Percentiles rank a stretch among this genome's conserved stretches.
Evolutionary conservation across 108 stramenopile species (phyloP).

Genomic region (Cylindrotheca closterium): DNA sequence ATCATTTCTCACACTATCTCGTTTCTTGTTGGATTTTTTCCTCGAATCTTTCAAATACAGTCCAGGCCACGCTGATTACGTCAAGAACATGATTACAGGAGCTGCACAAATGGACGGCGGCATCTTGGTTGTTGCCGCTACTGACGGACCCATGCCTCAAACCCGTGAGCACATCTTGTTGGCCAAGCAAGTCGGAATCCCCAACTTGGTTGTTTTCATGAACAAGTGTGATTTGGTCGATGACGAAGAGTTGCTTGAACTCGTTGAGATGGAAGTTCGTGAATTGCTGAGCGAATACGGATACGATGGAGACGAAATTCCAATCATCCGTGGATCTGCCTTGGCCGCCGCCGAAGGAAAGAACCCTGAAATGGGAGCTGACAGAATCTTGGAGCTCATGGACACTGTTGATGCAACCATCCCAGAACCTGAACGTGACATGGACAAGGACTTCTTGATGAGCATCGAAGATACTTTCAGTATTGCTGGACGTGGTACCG

Average conservation of each 20-base stretch:
- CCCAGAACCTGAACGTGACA: slow-evolving; percentile 88
- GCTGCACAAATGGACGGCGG: slow-evolving; percentile 99
- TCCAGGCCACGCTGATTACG: slow-evolving; percentile 99
- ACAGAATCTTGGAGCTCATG: slow-evolving; percentile 95
- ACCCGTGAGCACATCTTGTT: slow-evolving; percentile 99
- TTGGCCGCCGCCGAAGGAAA: slow-evolving; percentile 93
- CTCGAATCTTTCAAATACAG: slow-evolving; percentile 17
- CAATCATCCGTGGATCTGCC: slow-evolving; percentile 97
- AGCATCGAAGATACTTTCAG: slow-evolving; percentile 99
- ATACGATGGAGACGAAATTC: slow-evolving; percentile 96
- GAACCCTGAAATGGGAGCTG: slow-evolving; percentile 83
- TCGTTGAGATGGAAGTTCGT: slow-evolving; percentile 99
- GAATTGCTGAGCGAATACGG: slow-evolving; percentile 97
- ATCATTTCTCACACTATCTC: too few relatives aligned
- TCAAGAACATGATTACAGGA: slow-evolving; percentile 99
- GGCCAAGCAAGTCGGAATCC: slow-evolving; percentile 98
- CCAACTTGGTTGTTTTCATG: slow-evolving; percentile 97
- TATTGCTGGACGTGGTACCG: slow-evolving; percentile 99
- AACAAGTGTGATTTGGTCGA: slow-evolving; percentile 99
- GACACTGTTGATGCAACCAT: slow-evolving; percentile 89
- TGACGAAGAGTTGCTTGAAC: slow-evolving; percentile 97
- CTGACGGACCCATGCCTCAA: slow-evolving; percentile 99
- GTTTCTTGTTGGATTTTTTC: too few relatives aligned
- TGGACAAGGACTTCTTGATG: slow-evolving; percentile 99
- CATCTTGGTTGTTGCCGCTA: slow-evolving; percentile 98